phyloP scores from a whole-genome alignment of 495 filamentous ascomycete genomes.

The Sphaerosporella brunnea region DNA sequence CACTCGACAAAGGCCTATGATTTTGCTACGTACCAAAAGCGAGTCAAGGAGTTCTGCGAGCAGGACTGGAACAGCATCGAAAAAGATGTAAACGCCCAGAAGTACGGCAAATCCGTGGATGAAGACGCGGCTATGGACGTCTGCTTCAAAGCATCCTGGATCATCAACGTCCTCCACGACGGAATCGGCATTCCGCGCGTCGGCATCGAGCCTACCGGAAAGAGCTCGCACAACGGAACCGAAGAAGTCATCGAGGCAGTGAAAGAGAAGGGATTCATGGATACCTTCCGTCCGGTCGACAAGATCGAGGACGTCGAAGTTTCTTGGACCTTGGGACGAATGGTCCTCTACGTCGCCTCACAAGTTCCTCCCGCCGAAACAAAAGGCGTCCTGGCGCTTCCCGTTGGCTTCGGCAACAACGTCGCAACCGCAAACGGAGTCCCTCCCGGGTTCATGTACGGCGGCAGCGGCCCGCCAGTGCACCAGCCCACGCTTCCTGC shows the following conservation, averaged over 20 bases:
- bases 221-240: constrained; percentile 49
- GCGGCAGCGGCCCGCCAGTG: background rate
- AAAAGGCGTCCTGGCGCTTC: constrained; percentile 33
- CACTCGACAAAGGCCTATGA: constrained; percentile 77
- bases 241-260: constrained; percentile 45
- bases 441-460: constrained; percentile 59
- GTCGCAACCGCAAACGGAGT: constrained; percentile 27
- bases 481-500: background rate
- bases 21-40: constrained; percentile 71
- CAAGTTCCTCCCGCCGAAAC: constrained; percentile 51
- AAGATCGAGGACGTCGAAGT: constrained; percentile 86
- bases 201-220: constrained; percentile 46
- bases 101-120: constrained; percentile 66
- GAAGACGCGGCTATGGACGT: constrained; percentile 58
- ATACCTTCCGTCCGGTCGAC: constrained; percentile 83
- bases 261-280: constrained; percentile 62
- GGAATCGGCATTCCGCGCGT: constrained; percentile 90
- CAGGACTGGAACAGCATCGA: constrained; percentile 64
- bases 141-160: constrained; percentile 95
- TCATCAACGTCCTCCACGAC: constrained; percentile 88
- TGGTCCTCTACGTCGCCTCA: constrained; percentile 88
- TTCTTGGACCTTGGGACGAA: constrained; percentile 96
- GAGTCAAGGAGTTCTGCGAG: constrained; percentile 69
- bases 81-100: constrained; percentile 39
- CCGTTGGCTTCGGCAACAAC: constrained; percentile 88